Conservation (phyloP, 2,329 filamentous ascomycete species). For the Alternaria dauci region DNA sequence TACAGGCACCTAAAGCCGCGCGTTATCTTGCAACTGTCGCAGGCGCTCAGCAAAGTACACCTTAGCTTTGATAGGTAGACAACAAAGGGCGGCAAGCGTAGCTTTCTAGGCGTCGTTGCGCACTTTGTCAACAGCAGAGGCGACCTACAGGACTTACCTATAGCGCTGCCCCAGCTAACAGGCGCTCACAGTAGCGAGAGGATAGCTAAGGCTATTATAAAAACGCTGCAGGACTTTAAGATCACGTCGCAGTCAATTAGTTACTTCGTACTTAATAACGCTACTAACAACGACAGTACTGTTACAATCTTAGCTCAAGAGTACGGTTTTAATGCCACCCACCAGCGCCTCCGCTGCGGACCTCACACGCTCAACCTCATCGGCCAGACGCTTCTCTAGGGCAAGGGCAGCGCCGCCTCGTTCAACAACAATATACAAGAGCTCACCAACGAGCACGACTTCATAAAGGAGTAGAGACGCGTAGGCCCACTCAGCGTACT, state of each 20-base stretch:
- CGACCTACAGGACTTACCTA: slow-evolving; percentile 8
- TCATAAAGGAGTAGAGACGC: background rate
- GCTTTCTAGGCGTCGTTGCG: slow-evolving; percentile 14
- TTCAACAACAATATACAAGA: background rate
- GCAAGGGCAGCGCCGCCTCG: background rate
- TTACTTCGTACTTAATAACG: background rate
- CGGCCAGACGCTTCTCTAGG: background rate
- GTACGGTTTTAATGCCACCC: no score
- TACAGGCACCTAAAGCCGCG: background rate
- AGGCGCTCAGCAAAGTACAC: background rate
- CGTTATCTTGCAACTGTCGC: background rate
- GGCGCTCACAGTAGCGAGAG: slow-evolving; percentile 11
- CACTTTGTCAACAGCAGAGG: slow-evolving; percentile 6
- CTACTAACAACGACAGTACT: slow-evolving; percentile 2
- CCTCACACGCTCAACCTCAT: slow-evolving; percentile 12
- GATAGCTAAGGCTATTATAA: slow-evolving; percentile 3
- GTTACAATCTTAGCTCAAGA: background rate
- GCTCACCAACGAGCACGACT: background rate
- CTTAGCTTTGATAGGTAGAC: slow-evolving; percentile 10
- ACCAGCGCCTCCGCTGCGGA: slow-evolving; percentile 10
- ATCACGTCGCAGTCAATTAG: background rate
- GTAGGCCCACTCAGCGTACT: background rate
- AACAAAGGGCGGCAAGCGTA: slow-evolving; percentile 9
- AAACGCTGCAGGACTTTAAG: slow-evolving; percentile 1
- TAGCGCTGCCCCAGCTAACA: slow-evolving; percentile 12